Evolutionary conservation across 1,284 basidiomycete species (phyloP).

Genomic region (Ceratobasidium papillatum): DNA sequence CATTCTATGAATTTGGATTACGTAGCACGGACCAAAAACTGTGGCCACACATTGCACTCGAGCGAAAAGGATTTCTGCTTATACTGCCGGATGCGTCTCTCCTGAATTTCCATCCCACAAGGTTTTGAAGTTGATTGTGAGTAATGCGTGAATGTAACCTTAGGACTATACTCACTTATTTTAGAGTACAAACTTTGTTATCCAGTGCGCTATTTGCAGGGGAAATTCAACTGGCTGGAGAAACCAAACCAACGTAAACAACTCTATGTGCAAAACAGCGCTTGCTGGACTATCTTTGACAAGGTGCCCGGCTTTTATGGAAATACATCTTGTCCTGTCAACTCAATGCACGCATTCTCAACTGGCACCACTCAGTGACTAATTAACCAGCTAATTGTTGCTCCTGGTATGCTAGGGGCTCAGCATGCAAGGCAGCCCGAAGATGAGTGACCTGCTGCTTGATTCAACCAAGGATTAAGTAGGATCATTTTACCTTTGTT

Average conservation of each 20-base stretch:
- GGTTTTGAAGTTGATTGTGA: not conserved
- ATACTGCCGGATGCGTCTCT: not conserved
- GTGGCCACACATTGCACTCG: not conserved
- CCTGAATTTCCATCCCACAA: not conserved
- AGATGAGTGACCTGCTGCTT: not conserved
- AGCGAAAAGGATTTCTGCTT: constrained; percentile 3
- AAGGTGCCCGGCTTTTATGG: not conserved
- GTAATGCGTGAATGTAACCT: not conserved
- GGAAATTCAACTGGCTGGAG: not conserved
- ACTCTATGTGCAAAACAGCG: not conserved
- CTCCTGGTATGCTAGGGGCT: constrained; percentile 5
- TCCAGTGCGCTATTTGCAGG: not conserved
- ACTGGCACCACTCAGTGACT: constrained; percentile 3
- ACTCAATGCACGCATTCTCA: constrained; percentile 17
- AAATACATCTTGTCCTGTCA: not conserved
- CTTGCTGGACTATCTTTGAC: not conserved
- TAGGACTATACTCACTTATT: not conserved
- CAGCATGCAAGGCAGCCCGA: not conserved
- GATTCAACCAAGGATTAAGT: not conserved
- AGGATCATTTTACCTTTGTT: not conserved
- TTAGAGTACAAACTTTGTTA: not conserved
- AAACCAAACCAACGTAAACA: not conserved
- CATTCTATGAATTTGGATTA: not conserved
- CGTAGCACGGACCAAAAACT: constrained; percentile 8
- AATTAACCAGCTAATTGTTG: not conserved